Evolutionary conservation across 441 rosid species (phyloP), one percentile per base, ranked within the genome.

Genomic region (Gossypium schwendimanii): DNA sequence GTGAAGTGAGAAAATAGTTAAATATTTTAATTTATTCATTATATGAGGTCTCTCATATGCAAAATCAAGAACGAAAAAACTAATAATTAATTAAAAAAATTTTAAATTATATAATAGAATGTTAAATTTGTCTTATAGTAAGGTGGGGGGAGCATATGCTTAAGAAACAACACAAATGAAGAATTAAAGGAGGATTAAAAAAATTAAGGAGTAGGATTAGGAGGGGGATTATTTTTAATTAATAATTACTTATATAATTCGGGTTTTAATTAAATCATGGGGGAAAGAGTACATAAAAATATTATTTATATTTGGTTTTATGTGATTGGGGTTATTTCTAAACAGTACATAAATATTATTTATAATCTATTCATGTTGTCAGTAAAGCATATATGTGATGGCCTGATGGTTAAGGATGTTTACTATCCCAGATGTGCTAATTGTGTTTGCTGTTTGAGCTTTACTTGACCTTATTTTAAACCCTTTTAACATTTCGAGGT

Each of bases 91-190:
- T 20, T 17, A 12, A 49, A 62, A 61, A 33, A 50, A 59, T 15
- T 60, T 26, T 67, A 8, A 18, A 2, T 64, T 73, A 63, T 66
- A 64, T 69, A 75, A 73, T 70, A 64, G 83, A 80, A 80, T 79
- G 82, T 85, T 75, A 66, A 80, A 70, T 77, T 83, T 81, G 87
- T 77, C 84, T 76, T 66, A n/a, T 83, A 73, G 81, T 33, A 52
- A 26, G 73, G 50, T 17, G 8, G 20, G 58, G 77, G 79, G 52
- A 61, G 80, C 82, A 81, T 17, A 81, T 77, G 73, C 71, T 70
- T 63, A 74, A 72, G 81, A 82, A 82, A 82, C 63, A 70, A 66
- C 73, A 70, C 57, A 74, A 41, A 66, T 71, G 59, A 70, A 61
- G 45, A 77, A 77, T 21, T 17, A 53, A 74, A 78, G 31, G 74